These are phyloP conservation scores for Chalciporus piperatoides DNA, from an alignment of 1,284 basidiomycete species.

Conservation along the genomic window DNA sequence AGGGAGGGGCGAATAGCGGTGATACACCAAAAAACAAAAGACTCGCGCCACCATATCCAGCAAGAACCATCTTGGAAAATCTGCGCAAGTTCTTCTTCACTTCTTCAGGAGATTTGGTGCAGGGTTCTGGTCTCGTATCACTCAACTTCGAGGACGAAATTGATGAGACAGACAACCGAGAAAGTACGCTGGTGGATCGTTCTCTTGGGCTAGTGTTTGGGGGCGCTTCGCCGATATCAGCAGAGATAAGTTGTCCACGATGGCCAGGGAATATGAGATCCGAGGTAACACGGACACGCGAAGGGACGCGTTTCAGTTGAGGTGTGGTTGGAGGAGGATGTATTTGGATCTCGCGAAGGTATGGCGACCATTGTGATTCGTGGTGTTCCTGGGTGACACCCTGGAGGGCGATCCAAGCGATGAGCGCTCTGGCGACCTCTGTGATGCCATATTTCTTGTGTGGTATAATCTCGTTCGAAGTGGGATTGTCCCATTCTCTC, in stretches of 20 bases:
- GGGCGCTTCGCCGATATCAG: slow-evolving; percentile 63
- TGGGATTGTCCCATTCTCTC: slow-evolving; percentile 64
- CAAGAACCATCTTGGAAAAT: slow-evolving; percentile 74
- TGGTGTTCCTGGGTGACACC: slow-evolving; percentile 76
- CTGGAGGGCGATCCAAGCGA: slow-evolving; percentile 75
- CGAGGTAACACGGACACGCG: slow-evolving; percentile 63
- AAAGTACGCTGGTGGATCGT: slow-evolving; percentile 29
- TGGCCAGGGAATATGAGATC: slow-evolving; percentile 63
- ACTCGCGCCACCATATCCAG: slow-evolving; percentile 75
- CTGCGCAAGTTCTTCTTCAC: slow-evolving; percentile 66
- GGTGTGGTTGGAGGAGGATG: slow-evolving; percentile 40
- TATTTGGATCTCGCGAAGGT: slow-evolving; percentile 63
- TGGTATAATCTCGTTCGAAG: slow-evolving; percentile 50
- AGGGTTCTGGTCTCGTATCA: slow-evolving; percentile 28
- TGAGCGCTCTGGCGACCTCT: slow-evolving; percentile 62
- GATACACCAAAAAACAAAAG: slow-evolving; percentile 75
- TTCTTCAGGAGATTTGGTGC: slow-evolving; percentile 43
- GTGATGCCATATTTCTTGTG: slow-evolving; percentile 58
- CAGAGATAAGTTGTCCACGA: slow-evolving; percentile 64
- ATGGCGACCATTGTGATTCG: slow-evolving; percentile 61
- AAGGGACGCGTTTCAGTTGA: slow-evolving; percentile 38
- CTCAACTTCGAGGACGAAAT: slow-evolving; percentile 27
- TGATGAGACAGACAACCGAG: slow-evolving; percentile 31
- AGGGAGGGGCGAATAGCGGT: slow-evolving; percentile 35
- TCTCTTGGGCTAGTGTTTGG: slow-evolving; percentile 27